These are phyloP conservation scores for Talaromyces amestolkiae DNA, from an alignment of 2,329 filamentous ascomycete genomes.

Conservation along the genomic window DNA sequence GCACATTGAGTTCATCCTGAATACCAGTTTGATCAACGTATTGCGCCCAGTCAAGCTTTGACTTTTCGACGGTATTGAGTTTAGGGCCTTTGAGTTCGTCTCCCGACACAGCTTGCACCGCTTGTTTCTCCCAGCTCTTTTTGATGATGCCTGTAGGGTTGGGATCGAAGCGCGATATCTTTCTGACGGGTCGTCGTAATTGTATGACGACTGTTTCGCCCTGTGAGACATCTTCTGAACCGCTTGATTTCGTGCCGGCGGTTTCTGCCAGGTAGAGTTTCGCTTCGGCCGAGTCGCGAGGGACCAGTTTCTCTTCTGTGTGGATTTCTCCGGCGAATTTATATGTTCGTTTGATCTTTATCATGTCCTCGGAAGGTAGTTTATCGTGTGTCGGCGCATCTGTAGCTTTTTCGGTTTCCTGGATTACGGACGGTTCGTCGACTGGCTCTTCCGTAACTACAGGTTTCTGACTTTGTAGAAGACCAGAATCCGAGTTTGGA, in stretches of 20 bases:
- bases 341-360: conserved; percentile 58
- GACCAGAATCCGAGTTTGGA: conserved; percentile 25
- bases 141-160: conserved; percentile 44
- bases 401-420: conserved; percentile 21
- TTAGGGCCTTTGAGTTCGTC: conserved; percentile 52
- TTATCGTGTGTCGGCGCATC: conserved; percentile 21
- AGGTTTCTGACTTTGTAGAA: conserved; percentile 20
- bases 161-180: conserved; percentile 47
- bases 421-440: conserved; percentile 18
- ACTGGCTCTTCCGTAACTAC: conserved; percentile 13
- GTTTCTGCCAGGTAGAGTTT: conserved; percentile 50
- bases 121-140: conserved; percentile 45
- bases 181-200: conserved; percentile 42
- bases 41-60: conserved; percentile 62
- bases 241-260: conserved; percentile 34
- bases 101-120: conserved; percentile 25
- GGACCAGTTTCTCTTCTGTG: conserved; percentile 54
- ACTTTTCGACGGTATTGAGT: conserved; percentile 66
- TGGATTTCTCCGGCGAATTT: conserved; percentile 57
- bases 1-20: conserved; percentile 59
- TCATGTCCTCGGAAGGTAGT: conserved; percentile 42
- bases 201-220: conserved; percentile 24
- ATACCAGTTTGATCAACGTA: conserved; percentile 62
- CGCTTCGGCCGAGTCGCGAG: conserved; percentile 55
- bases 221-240: conserved; percentile 25